Evolutionary conservation across 2,329 filamentous ascomycete genomes (phyloP).

Genomic region (Aspergillus nomiae): DNA sequence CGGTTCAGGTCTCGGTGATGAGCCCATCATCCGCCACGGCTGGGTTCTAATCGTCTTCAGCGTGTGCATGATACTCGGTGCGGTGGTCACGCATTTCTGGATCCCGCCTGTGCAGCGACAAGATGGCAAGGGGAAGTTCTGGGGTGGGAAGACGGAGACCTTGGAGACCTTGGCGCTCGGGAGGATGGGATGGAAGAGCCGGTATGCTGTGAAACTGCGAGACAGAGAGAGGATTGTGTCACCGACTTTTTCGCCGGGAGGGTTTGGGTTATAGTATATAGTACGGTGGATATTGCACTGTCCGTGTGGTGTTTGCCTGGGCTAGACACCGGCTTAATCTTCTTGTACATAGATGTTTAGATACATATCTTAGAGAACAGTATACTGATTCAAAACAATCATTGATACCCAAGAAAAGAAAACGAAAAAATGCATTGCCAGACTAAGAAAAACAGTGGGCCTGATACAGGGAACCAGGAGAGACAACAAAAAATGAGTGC

Average conservation of each 20-base stretch:
- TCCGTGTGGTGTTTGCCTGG: not conserved
- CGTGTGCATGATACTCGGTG: conserved; percentile 45
- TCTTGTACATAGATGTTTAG: not conserved
- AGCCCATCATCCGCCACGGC: conserved; percentile 40
- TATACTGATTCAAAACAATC: not conserved
- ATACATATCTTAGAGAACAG: not conserved
- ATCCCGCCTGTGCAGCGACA: conserved; percentile 39
- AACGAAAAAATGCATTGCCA: not conserved
- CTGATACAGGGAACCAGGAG: too few species aligned
- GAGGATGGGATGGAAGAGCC: conserved; percentile 38
- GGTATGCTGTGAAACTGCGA: conserved; percentile 26
- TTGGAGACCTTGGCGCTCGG: conserved; percentile 44
- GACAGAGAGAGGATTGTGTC: conserved; percentile 2
- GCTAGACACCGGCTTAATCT: not conserved
- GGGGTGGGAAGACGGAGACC: conserved; percentile 40
- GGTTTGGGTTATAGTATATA: not conserved
- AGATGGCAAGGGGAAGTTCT: conserved; percentile 29
- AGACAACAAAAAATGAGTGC: conserved; percentile 21
- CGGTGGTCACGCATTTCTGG: conserved; percentile 43
- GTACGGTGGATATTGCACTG: not conserved
- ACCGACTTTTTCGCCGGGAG: not conserved
- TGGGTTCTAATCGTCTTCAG: conserved; percentile 45
- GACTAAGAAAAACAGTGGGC: not conserved
- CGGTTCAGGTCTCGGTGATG: conserved; percentile 32
- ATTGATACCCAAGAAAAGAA: not conserved